Conservation (phyloP, 164 flowering plant genomes). For the Tinospora cordifolia region DNA sequence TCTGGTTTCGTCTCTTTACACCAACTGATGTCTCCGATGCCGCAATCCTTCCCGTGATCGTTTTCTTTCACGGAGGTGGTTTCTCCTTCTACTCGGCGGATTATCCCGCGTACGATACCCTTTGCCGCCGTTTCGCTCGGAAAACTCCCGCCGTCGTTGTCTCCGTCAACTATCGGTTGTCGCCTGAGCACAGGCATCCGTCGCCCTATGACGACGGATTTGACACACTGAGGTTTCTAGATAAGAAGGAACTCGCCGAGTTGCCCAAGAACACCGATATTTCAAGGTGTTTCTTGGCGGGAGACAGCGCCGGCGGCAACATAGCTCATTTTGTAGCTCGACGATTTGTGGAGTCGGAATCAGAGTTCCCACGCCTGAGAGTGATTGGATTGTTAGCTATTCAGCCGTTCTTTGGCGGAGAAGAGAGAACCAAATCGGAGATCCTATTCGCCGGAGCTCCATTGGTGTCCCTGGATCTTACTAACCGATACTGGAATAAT, state of each 20-base stretch:
- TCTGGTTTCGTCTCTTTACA: constrained; percentile 31
- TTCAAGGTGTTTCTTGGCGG: constrained; percentile 32
- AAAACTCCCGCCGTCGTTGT: constrained; percentile 22
- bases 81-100: constrained; percentile 13
- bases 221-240: constrained; percentile 22
- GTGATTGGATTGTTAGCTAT: constrained; percentile 19
- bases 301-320: constrained; percentile 68
- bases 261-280: constrained; percentile 24
- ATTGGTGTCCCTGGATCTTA: constrained; percentile 3
- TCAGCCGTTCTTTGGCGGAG: constrained; percentile 37
- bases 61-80: constrained; percentile 30
- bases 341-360: constrained; percentile 8
- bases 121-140: constrained; percentile 18
- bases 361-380: constrained; percentile 10
- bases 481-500: constrained; percentile 27
- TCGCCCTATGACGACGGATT: constrained; percentile 32
- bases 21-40: constrained; percentile 5
- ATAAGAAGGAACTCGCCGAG: background rate
- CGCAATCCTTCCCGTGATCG: constrained; percentile 19
- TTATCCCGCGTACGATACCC: constrained; percentile 11
- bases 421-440: constrained; percentile 34
- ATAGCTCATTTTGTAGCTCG: constrained; percentile 49
- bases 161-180: constrained; percentile 36
- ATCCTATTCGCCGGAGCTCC: constrained; percentile 8
- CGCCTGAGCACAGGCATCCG: constrained; percentile 33